Evolutionary conservation across 371 early-diverging fungal species (phyloP), one percentile per base, ranked within the genome.

Genomic region (Actinomucor elegans): DNA sequence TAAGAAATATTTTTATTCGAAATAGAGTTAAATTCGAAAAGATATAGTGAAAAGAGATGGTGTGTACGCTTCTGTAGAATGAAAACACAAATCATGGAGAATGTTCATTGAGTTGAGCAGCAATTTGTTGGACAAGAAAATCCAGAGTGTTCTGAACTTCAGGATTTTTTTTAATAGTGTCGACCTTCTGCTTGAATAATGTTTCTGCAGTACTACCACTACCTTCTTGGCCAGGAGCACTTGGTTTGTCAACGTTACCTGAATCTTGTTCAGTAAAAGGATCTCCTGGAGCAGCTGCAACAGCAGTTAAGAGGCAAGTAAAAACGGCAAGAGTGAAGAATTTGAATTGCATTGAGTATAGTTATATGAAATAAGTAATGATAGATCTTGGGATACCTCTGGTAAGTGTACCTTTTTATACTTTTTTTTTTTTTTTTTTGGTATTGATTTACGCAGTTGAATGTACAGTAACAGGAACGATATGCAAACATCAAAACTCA

Each of bases 271-370:
- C 36, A 24, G 45, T 27, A 53, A 23, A 21, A 45, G 36, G 26
- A 53, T 23, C 54, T 31, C 34, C 54, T 44, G 48, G 31, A 24
- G 48, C 52, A 23, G 38, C 55, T 21, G 33, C 53, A 29, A n/a
- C 48, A 20, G 48, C 24, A 34, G 49, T 32, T 12, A 40, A 21
- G 40, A 40, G 24, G 14, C 20, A 11, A 11, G 40, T 24, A 21
- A 40, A 24, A 23, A 14, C 9, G 24, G 24, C 40, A 40, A 24
- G 4, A 8, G 40, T 23, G 11, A 40, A 24, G 40, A 40, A 24
- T 23, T 40, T 40, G 40, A 40, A 23, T 40, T 40, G 40, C 40
- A 40, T 34, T 34, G n/a, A n/a, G n/a, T n/a, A n/a, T n/a, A n/a
- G n/a, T n/a, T n/a, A n/a, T n/a, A n/a, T n/a, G n/a, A n/a, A n/a